Percentiles rank a stretch among this genome's conserved stretches.
phyloP scores from a whole-genome alignment of 345 rosid species.

The Salix exigua region DNA sequence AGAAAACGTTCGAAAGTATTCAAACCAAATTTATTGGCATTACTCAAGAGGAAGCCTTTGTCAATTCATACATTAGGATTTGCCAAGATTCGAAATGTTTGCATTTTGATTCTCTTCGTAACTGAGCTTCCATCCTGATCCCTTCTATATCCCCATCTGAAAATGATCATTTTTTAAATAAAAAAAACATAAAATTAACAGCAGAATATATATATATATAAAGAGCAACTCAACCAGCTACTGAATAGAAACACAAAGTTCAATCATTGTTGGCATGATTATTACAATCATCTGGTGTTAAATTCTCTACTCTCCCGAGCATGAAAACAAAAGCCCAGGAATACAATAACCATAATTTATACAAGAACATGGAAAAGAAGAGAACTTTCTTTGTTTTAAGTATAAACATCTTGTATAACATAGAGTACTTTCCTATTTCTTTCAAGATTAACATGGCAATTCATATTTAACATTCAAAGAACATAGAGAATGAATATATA shows the following conservation, averaged over 20 bases:
- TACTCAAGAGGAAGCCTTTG: slow-evolving; percentile 32
- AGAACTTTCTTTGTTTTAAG: no score
- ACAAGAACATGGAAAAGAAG: no score
- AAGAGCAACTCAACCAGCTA: background rate
- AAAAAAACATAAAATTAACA: background rate
- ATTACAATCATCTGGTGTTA: no score
- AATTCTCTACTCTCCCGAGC: no score
- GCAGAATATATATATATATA: background rate
- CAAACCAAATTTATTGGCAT: slow-evolving; percentile 30
- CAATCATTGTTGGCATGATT: no score
- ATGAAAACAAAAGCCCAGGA: no score
- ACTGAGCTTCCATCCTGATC: slow-evolving; percentile 29
- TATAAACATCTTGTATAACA: no score
- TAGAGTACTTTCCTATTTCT: no score
- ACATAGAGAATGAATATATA: background rate
- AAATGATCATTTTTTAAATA: background rate
- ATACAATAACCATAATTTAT: no score
- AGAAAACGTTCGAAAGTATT: slow-evolving; percentile 26
- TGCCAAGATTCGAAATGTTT: slow-evolving; percentile 56
- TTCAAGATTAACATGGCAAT: no score
- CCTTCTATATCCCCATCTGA: slow-evolving; percentile 43
- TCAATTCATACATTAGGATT: slow-evolving; percentile 63
- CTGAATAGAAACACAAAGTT: background rate
- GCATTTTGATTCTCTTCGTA: slow-evolving; percentile 42
- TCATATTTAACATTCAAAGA: background rate